Evolutionary conservation across 148 eudicot genomes (phyloP), one percentile per base, ranked within the genome.

Genomic region (Talinum fruticosum): DNA sequence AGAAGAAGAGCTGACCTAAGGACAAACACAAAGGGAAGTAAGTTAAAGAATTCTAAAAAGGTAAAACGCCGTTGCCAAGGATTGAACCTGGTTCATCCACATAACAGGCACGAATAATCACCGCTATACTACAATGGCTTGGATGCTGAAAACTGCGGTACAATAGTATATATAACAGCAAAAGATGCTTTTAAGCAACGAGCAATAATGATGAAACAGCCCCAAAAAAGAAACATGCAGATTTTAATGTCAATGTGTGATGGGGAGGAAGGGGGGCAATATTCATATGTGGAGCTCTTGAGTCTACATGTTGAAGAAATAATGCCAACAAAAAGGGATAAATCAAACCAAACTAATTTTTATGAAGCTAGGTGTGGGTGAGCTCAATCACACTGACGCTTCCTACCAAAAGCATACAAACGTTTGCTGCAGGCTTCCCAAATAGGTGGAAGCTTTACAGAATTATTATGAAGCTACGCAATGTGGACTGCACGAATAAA

Each of bases 31-130:
- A 6, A 41, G 45, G 45, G 45, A 41, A 41, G 45, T 41, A 6
- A 41, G 6, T 6, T 37, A 37, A 37, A 37, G 7, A 37, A n/a
- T n/a, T n/a, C 7, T 15, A 47, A 47, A 13, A 47, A 47, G 3
- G 16, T 0, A 0, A 13, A 15, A 32, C 94, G 97, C 94, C 97
- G 93, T 81, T 90, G 95, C 93, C 93, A 95, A n/a, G n/a, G n/a
- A n/a, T n/a, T n/a, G n/a, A n/a, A n/a, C n/a, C n/a, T n/a, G 92
- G 95, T 93, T 90, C 95, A 85, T 87, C 95, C 93, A 95, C 92
- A 95, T 93, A 94, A 93, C 98, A 93, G 94, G 93, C 93, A 93
- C 94, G 89, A 87, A 92, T 89, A 94, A 97, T 94, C 62, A 94
- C 97, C 98, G 92, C 98, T 89, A 94, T 92, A 93, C 97, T 91